Conservation (phyloP, 2,329 filamentous ascomycete species). For the Tolypocladium ovalisporum region DNA sequence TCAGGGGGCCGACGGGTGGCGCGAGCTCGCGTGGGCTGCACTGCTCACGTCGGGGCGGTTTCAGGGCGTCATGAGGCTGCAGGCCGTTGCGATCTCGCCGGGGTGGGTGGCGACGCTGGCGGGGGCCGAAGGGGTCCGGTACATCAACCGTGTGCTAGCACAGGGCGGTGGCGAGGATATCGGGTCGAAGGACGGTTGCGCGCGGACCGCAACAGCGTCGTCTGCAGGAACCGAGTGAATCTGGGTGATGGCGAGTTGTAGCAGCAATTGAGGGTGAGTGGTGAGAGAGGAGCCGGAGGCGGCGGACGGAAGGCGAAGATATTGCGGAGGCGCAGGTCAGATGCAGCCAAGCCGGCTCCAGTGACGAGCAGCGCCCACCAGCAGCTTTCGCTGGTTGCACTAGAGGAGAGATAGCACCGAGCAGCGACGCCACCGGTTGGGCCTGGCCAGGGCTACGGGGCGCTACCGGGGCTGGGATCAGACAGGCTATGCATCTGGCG, state of each 20-base stretch:
- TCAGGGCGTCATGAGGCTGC: constrained; percentile 4
- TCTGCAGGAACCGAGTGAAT: neutral
- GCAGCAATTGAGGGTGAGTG: neutral
- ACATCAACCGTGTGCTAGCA: constrained; percentile 1
- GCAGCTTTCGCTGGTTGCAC: neutral
- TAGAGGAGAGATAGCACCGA: neutral
- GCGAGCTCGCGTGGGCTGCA: constrained; percentile 1
- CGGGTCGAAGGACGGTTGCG: neutral
- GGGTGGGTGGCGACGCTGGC: constrained; percentile 1
- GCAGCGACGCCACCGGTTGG: neutral
- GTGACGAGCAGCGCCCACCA: neutral
- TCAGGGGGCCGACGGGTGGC: neutral
- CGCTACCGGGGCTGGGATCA: neutral
- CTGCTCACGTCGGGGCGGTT: neutral
- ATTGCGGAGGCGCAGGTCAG: neutral
- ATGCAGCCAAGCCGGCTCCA: neutral
- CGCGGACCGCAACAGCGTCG: neutral
- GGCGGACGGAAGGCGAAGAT: constrained; percentile 1
- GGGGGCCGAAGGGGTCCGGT: constrained; percentile 4
- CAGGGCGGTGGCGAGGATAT: neutral
- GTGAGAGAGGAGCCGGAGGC: neutral
- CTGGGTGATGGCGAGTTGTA: neutral
- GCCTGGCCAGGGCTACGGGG: neutral
- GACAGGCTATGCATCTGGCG: neutral
- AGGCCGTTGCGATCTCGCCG: constrained; percentile 2